Conservation (phyloP, 495 filamentous ascomycete species). For the Penicillium angulare region DNA sequence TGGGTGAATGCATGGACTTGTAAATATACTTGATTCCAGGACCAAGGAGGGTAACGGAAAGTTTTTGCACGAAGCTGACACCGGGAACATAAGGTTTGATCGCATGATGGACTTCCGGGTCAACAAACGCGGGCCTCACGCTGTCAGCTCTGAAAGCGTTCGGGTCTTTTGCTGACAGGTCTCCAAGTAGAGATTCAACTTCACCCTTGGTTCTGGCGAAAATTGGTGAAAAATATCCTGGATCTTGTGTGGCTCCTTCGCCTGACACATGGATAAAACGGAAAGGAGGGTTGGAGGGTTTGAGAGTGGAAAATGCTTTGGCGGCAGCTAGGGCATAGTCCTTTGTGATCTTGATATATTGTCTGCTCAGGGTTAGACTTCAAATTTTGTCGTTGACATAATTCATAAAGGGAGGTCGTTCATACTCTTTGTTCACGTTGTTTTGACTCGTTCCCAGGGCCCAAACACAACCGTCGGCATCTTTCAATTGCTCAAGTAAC, state of each 20-base stretch:
- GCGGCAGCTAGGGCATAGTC: slow-evolving; percentile 62
- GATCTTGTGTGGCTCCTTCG: slow-evolving; percentile 45
- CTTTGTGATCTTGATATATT: slow-evolving; percentile 66
- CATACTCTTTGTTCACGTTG: slow-evolving; percentile 59
- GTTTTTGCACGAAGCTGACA: neutral
- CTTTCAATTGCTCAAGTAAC: slow-evolving; percentile 58
- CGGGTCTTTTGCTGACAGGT: slow-evolving; percentile 43
- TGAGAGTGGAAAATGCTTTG: slow-evolving; percentile 54
- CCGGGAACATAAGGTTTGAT: slow-evolving; percentile 45
- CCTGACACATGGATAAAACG: slow-evolving; percentile 72
- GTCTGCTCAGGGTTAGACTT: slow-evolving; percentile 33
- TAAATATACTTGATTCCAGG: slow-evolving; percentile 8
- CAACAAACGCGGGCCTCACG: slow-evolving; percentile 55
- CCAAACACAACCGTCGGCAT: slow-evolving; percentile 68
- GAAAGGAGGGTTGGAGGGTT: slow-evolving; percentile 34
- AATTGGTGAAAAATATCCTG: slow-evolving; percentile 50
- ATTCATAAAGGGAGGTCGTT: neutral
- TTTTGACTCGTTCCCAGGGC: slow-evolving; percentile 62
- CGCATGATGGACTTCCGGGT: slow-evolving; percentile 43
- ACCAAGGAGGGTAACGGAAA: slow-evolving; percentile 1
- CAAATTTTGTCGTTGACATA: neutral
- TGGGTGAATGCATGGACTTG: slow-evolving; percentile 28
- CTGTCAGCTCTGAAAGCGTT: slow-evolving; percentile 43
- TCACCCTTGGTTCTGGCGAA: slow-evolving; percentile 64
- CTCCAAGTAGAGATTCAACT: slow-evolving; percentile 53